Conservation (phyloP, 495 filamentous ascomycete genomes). For the Xylaria telfairii region DNA sequence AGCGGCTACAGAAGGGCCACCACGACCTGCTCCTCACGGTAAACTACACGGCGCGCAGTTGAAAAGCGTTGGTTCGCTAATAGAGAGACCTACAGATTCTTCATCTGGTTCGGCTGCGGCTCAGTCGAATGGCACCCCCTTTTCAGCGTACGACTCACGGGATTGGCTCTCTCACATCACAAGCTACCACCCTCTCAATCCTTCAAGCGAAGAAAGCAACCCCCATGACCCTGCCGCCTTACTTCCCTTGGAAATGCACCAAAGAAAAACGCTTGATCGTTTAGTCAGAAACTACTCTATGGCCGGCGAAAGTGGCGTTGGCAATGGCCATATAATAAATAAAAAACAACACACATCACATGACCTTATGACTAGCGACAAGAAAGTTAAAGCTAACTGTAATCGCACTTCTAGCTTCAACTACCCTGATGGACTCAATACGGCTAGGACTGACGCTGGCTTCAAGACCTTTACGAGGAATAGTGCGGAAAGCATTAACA, state of each 20-base stretch:
- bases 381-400: slow-evolving; percentile 42
- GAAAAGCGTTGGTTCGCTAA: slow-evolving; percentile 3
- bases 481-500: slow-evolving; percentile 79
- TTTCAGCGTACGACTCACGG: slow-evolving; percentile 48
- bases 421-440: slow-evolving; percentile 48
- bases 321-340: neutral
- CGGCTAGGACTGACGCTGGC: slow-evolving; percentile 21
- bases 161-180: neutral
- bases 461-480: slow-evolving; percentile 55
- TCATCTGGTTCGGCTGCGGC: slow-evolving; percentile 6
- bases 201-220: slow-evolving; percentile 35
- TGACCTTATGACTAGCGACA: slow-evolving; percentile 5
- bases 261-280: slow-evolving; percentile 36
- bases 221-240: slow-evolving; percentile 23
- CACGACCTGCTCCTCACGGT: slow-evolving; percentile 27
- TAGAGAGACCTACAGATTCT: neutral
- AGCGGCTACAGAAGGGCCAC: neutral
- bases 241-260: slow-evolving; percentile 39
- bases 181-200: neutral
- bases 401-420: slow-evolving; percentile 53
- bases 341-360: neutral
- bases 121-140: slow-evolving; percentile 28
- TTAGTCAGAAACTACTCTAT: slow-evolving; percentile 30
- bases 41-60: slow-evolving; percentile 13
- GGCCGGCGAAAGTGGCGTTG: neutral